A percentile compares a stretch with the other conserved stretches of the same genome.
These are phyloP conservation scores for Kwoniella sp. DNA, from an alignment of 768 basidiomycete species.

Conservation along the genomic window DNA sequence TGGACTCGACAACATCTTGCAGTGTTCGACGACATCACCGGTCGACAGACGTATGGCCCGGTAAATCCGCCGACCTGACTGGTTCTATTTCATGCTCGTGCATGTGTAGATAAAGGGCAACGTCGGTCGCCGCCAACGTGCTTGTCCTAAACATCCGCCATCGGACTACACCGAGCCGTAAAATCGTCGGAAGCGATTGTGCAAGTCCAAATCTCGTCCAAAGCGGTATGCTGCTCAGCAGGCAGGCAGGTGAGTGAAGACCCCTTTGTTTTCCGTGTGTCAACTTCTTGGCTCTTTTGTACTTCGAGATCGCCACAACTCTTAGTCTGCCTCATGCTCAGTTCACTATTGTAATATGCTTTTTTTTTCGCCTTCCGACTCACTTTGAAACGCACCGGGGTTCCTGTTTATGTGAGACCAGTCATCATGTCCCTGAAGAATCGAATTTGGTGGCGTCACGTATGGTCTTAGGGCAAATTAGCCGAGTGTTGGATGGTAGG, in stretches of 20 bases:
- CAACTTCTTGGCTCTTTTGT: not conserved
- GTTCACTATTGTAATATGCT: not conserved
- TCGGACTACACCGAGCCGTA: no score
- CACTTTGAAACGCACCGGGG: slow-evolving; percentile 1
- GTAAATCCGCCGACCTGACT: no score
- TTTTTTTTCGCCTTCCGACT: not conserved
- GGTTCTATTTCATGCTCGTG: no score
- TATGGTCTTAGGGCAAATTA: not conserved
- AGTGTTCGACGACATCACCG: no score
- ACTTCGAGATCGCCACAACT: not conserved
- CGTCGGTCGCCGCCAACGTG: no score
- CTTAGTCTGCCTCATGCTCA: not conserved
- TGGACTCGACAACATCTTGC: no score
- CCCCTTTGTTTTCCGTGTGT: not conserved
- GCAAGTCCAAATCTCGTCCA: no score
- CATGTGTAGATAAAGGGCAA: no score
- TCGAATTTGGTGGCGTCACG: not conserved
- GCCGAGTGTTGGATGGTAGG: not conserved
- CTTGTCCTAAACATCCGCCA: no score
- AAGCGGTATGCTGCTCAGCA: no score
- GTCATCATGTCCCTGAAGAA: not conserved
- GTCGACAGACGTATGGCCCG: no score
- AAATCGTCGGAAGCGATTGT: no score
- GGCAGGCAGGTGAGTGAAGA: not conserved
- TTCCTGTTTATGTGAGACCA: not conserved